phyloP scores from a whole-genome alignment of 1,139 yeast genomes.

The Pichia cactophila region DNA sequence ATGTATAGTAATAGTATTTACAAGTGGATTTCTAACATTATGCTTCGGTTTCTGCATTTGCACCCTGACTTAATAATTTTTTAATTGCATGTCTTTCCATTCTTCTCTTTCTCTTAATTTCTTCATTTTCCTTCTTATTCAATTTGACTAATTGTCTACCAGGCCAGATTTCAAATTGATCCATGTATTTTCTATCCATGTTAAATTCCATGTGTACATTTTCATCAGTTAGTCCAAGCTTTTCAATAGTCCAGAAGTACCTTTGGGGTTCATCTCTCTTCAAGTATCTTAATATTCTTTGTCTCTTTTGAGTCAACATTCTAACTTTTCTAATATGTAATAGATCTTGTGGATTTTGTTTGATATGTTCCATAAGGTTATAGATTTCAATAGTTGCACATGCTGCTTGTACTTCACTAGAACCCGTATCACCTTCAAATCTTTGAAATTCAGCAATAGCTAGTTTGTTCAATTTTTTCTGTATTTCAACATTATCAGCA shows the following conservation, averaged over 20 bases:
- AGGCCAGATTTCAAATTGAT: constrained; percentile 81
- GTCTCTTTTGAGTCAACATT: constrained; percentile 84
- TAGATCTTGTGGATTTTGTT: constrained; percentile 66
- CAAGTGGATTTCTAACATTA: background rate
- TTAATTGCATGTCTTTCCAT: constrained; percentile 32
- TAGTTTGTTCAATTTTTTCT: constrained; percentile 49
- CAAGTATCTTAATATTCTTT: constrained; percentile 70
- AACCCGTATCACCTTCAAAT: constrained; percentile 85
- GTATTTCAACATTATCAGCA: constrained; percentile 51
- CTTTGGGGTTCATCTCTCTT: constrained; percentile 71
- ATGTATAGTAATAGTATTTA: background rate
- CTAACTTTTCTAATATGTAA: constrained; percentile 63
- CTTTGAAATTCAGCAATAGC: constrained; percentile 79
- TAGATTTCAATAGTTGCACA: constrained; percentile 75
- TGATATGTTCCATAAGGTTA: constrained; percentile 68
- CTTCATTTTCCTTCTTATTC: constrained; percentile 37
- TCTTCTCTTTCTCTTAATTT: constrained; percentile 35
- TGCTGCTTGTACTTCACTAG: constrained; percentile 95
- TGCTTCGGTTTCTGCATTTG: background rate
- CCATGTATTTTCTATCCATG: constrained; percentile 78
- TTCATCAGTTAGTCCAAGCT: constrained; percentile 79
- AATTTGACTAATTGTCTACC: constrained; percentile 37
- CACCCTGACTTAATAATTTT: constrained; percentile 12
- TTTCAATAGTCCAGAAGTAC: constrained; percentile 79
- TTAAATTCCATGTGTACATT: constrained; percentile 74